Evolutionary conservation across 2,329 filamentous ascomycete species (phyloP).

Genomic region (Talaromyces verruculosus): DNA sequence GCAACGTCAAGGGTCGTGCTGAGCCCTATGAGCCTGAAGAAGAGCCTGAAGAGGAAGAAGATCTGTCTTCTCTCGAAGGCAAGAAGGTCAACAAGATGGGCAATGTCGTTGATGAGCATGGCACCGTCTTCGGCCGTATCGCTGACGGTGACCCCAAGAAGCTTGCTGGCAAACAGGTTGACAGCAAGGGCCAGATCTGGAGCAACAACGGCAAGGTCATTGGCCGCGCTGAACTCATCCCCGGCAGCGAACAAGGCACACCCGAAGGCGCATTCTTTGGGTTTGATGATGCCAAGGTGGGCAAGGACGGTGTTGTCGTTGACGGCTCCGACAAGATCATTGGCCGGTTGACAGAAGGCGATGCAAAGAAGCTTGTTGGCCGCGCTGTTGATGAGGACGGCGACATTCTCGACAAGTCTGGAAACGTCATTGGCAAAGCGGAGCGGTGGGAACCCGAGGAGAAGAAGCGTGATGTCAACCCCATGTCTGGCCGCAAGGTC

Average conservation of each 20-base stretch:
- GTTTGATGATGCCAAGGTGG: slow-evolving; percentile 57
- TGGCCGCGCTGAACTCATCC: slow-evolving; percentile 58
- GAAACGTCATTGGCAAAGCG: slow-evolving; percentile 65
- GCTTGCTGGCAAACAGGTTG: slow-evolving; percentile 62
- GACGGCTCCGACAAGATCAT: slow-evolving; percentile 55
- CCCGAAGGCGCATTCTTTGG: slow-evolving; percentile 61
- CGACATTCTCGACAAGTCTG: slow-evolving; percentile 66
- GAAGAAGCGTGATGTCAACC: slow-evolving; percentile 57
- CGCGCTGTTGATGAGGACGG: slow-evolving; percentile 68
- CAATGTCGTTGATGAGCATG: slow-evolving; percentile 60
- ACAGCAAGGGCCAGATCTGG: slow-evolving; percentile 64
- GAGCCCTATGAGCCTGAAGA: slow-evolving; percentile 57
- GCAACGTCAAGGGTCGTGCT: slow-evolving; percentile 60
- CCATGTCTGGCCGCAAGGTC: slow-evolving; percentile 57
- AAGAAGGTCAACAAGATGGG: slow-evolving; percentile 65
- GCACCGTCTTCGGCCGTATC: slow-evolving; percentile 59
- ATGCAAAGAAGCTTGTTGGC: slow-evolving; percentile 63
- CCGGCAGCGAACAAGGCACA: slow-evolving; percentile 49
- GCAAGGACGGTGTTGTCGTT: slow-evolving; percentile 58
- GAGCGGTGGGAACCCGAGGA: slow-evolving; percentile 67
- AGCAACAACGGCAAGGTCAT: slow-evolving; percentile 63
- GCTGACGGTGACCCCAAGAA: slow-evolving; percentile 57
- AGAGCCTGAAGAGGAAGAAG: slow-evolving; percentile 49
- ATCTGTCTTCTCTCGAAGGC: slow-evolving; percentile 61
- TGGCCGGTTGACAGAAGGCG: slow-evolving; percentile 64